Conservation (phyloP, 2,329 filamentous ascomycete species). For the Colletotrichum camelliae region DNA sequence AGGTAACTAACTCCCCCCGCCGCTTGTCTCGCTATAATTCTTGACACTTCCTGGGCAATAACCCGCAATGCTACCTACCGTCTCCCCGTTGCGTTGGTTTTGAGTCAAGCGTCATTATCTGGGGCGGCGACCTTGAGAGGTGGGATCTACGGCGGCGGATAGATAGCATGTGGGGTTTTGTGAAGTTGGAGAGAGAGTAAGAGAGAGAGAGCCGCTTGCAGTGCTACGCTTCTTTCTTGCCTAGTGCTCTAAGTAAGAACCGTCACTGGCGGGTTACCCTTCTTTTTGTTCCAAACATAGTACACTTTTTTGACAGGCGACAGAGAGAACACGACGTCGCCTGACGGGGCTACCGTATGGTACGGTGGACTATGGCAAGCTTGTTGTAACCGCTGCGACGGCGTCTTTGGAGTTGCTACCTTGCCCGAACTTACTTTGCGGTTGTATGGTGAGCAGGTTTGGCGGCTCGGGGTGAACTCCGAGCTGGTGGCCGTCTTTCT, state of each 20-base stretch:
- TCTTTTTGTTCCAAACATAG: slow-evolving; percentile 1
- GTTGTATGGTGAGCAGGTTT: not conserved
- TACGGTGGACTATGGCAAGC: not conserved
- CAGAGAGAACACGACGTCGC: not conserved
- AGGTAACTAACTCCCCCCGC: accelerated
- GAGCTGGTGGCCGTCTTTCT: not conserved
- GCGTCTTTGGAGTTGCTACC: not conserved
- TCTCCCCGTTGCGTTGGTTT: not conserved
- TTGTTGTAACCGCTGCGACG: not conserved
- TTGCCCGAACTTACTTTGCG: not conserved
- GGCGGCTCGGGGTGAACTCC: not conserved
- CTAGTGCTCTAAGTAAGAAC: not conserved
- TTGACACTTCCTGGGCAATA: not conserved
- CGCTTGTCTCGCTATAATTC: not conserved
- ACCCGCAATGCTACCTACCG: not conserved
- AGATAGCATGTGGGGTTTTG: not conserved
- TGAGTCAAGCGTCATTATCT: not conserved
- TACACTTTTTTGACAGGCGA: not conserved
- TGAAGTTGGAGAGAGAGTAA: not conserved
- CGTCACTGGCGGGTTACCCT: not conserved
- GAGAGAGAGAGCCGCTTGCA: slow-evolving; percentile 5
- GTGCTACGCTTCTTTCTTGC: not conserved
- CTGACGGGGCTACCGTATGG: not conserved
- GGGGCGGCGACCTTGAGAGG: too few relatives aligned
- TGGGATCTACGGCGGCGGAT: not conserved